Evolutionary conservation across 306 rosid species (phyloP).

Genomic region (Trifolium subterraneum): DNA sequence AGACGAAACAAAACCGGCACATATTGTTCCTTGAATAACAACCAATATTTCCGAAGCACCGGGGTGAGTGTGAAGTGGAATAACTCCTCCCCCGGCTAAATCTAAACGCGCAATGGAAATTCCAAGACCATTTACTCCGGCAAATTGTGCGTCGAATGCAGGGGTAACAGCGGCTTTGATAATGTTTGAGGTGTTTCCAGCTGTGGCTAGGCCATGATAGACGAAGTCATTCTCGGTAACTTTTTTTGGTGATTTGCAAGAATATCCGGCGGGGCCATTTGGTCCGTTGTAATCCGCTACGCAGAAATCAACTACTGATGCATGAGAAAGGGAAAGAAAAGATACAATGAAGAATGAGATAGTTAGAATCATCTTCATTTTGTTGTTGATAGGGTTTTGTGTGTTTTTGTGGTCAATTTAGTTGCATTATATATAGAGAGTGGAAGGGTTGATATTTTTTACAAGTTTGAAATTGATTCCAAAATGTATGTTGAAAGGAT

Average conservation of each 20-base stretch:
- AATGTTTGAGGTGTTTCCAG: constrained; percentile 79
- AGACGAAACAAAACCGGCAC: constrained; percentile 71
- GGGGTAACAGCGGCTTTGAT: constrained; percentile 73
- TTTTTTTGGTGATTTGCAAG: constrained; percentile 61
- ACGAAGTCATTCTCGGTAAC: constrained; percentile 68
- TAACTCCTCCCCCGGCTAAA: constrained; percentile 61
- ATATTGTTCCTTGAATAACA: constrained; percentile 56
- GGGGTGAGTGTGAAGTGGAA: constrained; percentile 87
- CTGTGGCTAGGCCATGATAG: constrained; percentile 53
- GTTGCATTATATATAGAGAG: constrained; percentile 32
- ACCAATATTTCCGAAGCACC: constrained; percentile 62
- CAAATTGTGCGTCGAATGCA: constrained; percentile 68
- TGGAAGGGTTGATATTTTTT: constrained; percentile 30
- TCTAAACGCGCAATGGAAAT: constrained; percentile 68
- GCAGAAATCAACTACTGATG: constrained; percentile 78
- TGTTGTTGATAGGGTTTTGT: constrained; percentile 15
- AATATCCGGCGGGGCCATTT: constrained; percentile 67
- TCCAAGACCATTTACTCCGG: constrained; percentile 80
- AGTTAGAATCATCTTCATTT: constrained; percentile 49
- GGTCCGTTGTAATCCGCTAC: constrained; percentile 68
- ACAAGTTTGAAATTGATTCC: neutral
- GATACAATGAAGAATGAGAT: constrained; percentile 48
- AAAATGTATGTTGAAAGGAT: constrained; percentile 35
- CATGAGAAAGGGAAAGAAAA: constrained; percentile 53
- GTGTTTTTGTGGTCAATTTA: neutral